phyloP scores from a whole-genome alignment of 768 basidiomycete species.

The Pulveroboletus sp. region DNA sequence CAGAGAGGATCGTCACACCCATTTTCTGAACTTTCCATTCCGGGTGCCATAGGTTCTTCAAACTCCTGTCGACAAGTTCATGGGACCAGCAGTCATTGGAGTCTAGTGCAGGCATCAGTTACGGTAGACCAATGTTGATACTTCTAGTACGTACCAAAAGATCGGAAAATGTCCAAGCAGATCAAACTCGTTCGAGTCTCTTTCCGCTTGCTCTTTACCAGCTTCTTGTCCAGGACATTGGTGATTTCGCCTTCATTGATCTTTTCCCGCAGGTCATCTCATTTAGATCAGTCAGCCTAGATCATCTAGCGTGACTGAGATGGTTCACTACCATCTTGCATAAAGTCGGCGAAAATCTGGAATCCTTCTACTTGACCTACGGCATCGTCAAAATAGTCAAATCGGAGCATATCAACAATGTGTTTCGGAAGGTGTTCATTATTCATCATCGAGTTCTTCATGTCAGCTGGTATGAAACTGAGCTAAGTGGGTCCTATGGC shows the following conservation, averaged over 20 bases:
- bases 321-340: conserved; percentile 3
- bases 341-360: conserved; percentile 1
- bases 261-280: conserved; percentile 2
- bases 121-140: too few species aligned
- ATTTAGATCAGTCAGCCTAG: neutral
- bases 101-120: neutral
- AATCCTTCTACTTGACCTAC: conserved; percentile 3
- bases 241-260: neutral
- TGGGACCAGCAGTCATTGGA: neutral
- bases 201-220: neutral
- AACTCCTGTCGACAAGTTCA: neutral
- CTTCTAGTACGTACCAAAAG: neutral
- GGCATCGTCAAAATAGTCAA: conserved; percentile 4
- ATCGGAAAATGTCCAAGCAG: neutral
- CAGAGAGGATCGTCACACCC: neutral
- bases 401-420: neutral
- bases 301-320: too few species aligned
- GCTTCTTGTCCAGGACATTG: neutral
- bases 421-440: neutral
- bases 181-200: neutral
- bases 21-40: neutral
- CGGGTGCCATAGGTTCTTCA: neutral
- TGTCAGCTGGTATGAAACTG: neutral
- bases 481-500: neutral
- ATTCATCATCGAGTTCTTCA: neutral